Conservation (phyloP, 2,329 filamentous ascomycete species). For the Pyricularia grisea region DNA sequence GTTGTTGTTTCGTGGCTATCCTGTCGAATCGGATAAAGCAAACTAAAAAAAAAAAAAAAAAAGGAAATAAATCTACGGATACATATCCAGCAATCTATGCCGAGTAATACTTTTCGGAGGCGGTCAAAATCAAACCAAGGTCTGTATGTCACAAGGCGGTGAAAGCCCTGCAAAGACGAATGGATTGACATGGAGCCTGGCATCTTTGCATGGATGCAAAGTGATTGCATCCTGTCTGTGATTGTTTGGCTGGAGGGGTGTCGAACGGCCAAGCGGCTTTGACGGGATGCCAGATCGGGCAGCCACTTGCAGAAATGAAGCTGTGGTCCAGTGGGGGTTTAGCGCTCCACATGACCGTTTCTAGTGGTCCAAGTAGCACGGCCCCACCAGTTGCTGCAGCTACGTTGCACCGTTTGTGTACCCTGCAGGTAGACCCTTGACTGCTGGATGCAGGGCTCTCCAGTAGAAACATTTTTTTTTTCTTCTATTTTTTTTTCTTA, state of each 20-base stretch:
- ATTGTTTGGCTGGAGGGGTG: not conserved
- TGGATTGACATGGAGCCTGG: not conserved
- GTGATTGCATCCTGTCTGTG: not conserved
- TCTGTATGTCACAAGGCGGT: not conserved
- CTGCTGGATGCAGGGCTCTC: not conserved
- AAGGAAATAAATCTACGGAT: no score
- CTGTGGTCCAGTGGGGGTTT: not conserved
- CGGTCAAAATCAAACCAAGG: not conserved
- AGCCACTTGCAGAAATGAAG: not conserved
- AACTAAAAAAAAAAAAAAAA: not conserved
- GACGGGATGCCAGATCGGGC: not conserved
- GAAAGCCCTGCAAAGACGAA: not conserved
- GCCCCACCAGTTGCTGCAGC: slow-evolving; percentile 6
- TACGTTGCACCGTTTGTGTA: slow-evolving; percentile 1
- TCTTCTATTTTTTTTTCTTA: not conserved
- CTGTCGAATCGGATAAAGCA: not conserved
- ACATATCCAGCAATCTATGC: not conserved
- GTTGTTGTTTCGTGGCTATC: not conserved
- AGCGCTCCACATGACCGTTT: slow-evolving; percentile 1
- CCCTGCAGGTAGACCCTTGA: not conserved
- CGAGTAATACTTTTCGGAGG: not conserved
- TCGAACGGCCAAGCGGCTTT: not conserved
- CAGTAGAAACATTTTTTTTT: not conserved
- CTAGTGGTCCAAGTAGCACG: not conserved
- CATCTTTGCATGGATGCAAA: not conserved